A percentile compares a stretch with the other conserved stretches of the same genome.
phyloP scores from a whole-genome alignment of 1,284 basidiomycete species.

The Melampsora abietis-canadensis region DNA sequence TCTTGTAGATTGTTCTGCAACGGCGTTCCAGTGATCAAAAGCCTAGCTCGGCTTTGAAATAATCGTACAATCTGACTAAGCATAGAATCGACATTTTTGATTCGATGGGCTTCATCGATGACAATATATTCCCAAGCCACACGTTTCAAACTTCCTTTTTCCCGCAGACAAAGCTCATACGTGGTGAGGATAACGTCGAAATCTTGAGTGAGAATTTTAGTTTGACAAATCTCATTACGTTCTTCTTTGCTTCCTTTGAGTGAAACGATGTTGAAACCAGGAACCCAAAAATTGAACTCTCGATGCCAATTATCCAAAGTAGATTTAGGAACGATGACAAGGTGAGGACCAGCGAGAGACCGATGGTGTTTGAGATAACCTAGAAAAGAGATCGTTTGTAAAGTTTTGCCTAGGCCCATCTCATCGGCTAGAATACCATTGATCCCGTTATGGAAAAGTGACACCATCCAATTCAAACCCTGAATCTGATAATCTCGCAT shows the following conservation, averaged over 20 bases:
- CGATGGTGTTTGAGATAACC: conserved; percentile 86
- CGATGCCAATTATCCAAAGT: conserved; percentile 95
- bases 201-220: conserved; percentile 75
- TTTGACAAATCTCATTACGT: conserved; percentile 73
- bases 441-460: conserved; percentile 83
- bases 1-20: conserved; percentile 97
- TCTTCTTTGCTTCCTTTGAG: conserved; percentile 88
- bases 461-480: conserved; percentile 95
- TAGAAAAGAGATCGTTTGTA: conserved; percentile 97
- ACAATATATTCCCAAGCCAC: conserved; percentile 97
- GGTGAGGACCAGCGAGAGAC: conserved; percentile 74
- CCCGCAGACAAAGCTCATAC: conserved; percentile 95
- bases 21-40: conserved; percentile 95
- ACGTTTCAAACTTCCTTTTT: conserved; percentile 85
- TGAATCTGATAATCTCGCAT: conserved; percentile 96
- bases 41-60: conserved; percentile 79
- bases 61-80: conserved; percentile 90
- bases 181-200: conserved; percentile 95
- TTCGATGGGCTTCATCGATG: conserved; percentile 98
- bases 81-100: conserved; percentile 98
- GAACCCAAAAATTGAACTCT: conserved; percentile 89
- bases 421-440: conserved; percentile 92
- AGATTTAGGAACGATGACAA: conserved; percentile 95
- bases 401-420: conserved; percentile 88
- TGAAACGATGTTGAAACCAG: conserved; percentile 77